These are phyloP conservation scores for Centaurea solstitialis DNA, from an alignment of 129 eudicot species.

Conservation along the genomic window DNA sequence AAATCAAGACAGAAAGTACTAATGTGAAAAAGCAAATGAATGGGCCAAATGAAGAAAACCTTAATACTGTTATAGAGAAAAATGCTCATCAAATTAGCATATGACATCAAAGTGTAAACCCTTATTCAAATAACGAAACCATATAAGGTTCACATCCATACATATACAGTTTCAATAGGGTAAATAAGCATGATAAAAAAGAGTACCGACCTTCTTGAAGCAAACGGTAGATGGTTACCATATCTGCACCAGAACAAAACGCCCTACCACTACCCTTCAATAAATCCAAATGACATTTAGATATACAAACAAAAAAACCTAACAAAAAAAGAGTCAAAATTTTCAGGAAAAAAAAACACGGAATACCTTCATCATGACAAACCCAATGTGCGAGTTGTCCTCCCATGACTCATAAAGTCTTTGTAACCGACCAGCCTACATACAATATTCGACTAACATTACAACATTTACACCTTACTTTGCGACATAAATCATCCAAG, in stretches of 20 bases:
- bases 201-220: conserved; percentile 65
- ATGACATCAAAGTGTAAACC: not conserved
- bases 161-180: not conserved
- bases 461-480: not conserved
- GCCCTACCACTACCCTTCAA: conserved; percentile 84
- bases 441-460: not conserved
- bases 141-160: not conserved
- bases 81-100: not conserved
- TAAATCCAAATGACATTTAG: conserved; percentile 20
- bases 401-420: conserved; percentile 92
- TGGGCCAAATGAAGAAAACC: not conserved
- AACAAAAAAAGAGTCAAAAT: not conserved
- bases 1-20: not conserved
- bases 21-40: too few relatives aligned
- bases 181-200: not conserved
- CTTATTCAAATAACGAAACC: not conserved
- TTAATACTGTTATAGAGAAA: not conserved
- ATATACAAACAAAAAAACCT: not conserved
- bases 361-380: conserved; percentile 83
- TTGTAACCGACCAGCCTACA: conserved; percentile 69
- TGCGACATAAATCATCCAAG: not conserved
- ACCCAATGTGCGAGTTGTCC: conserved; percentile 87
- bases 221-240: conserved; percentile 57
- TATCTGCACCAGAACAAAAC: conserved; percentile 89
- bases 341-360: not conserved